These are phyloP conservation scores for Tinospora cordifolia DNA, from an alignment of 164 flowering plant genomes.

Conservation along the genomic window DNA sequence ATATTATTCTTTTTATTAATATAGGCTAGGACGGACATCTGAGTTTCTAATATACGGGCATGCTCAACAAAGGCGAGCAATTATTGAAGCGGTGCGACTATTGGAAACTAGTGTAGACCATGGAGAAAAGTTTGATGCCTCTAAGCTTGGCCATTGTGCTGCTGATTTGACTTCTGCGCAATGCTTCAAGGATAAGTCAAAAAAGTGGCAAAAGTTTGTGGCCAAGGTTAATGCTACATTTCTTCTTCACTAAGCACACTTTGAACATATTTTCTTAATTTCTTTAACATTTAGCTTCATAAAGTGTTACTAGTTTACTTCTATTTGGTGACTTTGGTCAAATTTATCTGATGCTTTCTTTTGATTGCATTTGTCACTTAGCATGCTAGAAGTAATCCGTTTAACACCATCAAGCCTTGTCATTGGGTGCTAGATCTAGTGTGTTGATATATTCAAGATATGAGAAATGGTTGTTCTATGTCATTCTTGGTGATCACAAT, in stretches of 20 bases:
- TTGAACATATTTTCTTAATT: neutral
- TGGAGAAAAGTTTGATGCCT: constrained; percentile 22
- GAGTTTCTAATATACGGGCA: constrained; percentile 84
- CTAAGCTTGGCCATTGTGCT: constrained; percentile 28
- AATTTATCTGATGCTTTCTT: no score
- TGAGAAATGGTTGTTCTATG: no score
- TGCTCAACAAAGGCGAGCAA: constrained; percentile 86
- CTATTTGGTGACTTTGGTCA: no score
- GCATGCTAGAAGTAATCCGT: no score
- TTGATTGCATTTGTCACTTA: no score
- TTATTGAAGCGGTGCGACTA: constrained; percentile 78
- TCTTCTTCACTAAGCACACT: neutral
- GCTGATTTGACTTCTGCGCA: constrained; percentile 29
- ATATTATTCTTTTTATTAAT: constrained; percentile 10
- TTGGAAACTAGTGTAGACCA: constrained; percentile 39
- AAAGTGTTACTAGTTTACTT: neutral
- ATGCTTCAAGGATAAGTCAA: constrained; percentile 62
- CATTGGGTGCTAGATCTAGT: no score
- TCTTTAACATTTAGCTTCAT: neutral
- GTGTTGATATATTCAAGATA: no score
- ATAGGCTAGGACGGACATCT: constrained; percentile 72
- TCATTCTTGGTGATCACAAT: no score
- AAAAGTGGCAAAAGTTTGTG: constrained; percentile 88
- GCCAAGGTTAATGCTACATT: constrained; percentile 41
- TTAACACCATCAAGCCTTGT: no score